phyloP scores from a whole-genome alignment of 805 yeast genomes.

The Wickerhamomyces subpelliculosus region DNA sequence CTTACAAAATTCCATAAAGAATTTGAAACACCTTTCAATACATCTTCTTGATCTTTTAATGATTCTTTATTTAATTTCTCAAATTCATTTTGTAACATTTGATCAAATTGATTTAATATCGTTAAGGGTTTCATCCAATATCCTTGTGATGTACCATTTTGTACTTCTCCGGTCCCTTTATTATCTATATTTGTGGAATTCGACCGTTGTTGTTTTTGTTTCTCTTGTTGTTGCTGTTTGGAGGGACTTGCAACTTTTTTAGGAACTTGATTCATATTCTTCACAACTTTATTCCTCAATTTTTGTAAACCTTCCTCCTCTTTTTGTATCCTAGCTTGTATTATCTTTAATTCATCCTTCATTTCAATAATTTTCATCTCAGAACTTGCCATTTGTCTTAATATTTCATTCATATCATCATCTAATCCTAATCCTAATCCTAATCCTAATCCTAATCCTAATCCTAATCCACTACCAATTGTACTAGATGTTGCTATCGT shows the following conservation, averaged over 20 bases:
- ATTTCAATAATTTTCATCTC: slow-evolving; percentile 64
- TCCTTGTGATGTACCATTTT: slow-evolving; percentile 6
- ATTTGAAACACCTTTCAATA: slow-evolving; percentile 29
- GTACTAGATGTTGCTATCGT: too few relatives aligned
- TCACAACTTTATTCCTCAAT: slow-evolving; percentile 27
- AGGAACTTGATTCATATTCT: slow-evolving; percentile 21
- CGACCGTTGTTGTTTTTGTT: slow-evolving; percentile 1
- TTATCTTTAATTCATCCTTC: slow-evolving; percentile 41
- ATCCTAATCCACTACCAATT: too few relatives aligned
- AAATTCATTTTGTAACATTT: slow-evolving; percentile 56
- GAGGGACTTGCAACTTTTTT: slow-evolving; percentile 1
- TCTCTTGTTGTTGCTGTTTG: not conserved
- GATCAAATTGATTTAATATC: slow-evolving; percentile 62
- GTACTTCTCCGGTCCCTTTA: slow-evolving; percentile 1
- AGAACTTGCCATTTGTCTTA: slow-evolving; percentile 57
- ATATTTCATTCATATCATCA: slow-evolving; percentile 42
- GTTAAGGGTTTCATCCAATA: slow-evolving; percentile 49
- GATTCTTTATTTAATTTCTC: slow-evolving; percentile 37
- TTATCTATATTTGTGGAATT: not conserved
- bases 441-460: too few relatives aligned
- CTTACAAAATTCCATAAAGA: slow-evolving; percentile 46
- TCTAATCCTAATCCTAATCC: too few relatives aligned
- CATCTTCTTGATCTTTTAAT: slow-evolving; percentile 18
- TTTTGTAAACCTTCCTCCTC: slow-evolving; percentile 26
- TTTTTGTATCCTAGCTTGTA: slow-evolving; percentile 40